Evolutionary conservation across 352 stramenopile species (phyloP), one percentile per base, ranked within the genome.

Genomic region (Phytopythium vexans): DNA sequence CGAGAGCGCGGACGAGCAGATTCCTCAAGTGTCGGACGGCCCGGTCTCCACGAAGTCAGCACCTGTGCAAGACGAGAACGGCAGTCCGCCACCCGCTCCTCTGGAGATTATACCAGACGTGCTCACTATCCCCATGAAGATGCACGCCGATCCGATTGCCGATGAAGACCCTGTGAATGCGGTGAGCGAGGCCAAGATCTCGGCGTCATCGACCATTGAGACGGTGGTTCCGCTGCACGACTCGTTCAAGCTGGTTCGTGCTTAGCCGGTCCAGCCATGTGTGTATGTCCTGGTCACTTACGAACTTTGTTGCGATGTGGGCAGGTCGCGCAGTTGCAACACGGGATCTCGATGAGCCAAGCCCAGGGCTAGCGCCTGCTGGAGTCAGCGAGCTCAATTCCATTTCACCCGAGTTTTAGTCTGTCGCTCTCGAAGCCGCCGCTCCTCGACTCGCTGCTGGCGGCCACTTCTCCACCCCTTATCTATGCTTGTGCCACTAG

Each of bases 171-270:
- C 71, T 6, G 66, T 68, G 10, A 57, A 56, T 27, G 57, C 69
- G 11, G 63, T 69, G 38, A 56, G 58, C 31, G 72, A 88, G 15
- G 64, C 77, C 48, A 88, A 86, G 42, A 70, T 88, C 37, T 86
- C 71, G 35, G 64, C 72, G 21, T 73, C 74, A 16, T 88, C 81
- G n/a, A 89, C 70, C 37, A 91, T 91, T 57, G 77, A 91, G 53
- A 82, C 81, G 4, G 77, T 91, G 31, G 57, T 91, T 14, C 77
- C 81, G 40, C 66, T 91, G 8, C 77, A 86, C 60, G 86, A 72
- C 42, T 88, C 81, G 31, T 60, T 77, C 40, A 62, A 86, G 64
- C 57, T 91, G 52, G 81, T 91, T 57, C 56, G 76, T 77, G 8
- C 3, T 27, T 1, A 4, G 37, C 8, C 45, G 8, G 27, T 12